Base-by-base conservation (phyloP, 305 asterid species). In the Solanum aculeatissimum region DNA sequence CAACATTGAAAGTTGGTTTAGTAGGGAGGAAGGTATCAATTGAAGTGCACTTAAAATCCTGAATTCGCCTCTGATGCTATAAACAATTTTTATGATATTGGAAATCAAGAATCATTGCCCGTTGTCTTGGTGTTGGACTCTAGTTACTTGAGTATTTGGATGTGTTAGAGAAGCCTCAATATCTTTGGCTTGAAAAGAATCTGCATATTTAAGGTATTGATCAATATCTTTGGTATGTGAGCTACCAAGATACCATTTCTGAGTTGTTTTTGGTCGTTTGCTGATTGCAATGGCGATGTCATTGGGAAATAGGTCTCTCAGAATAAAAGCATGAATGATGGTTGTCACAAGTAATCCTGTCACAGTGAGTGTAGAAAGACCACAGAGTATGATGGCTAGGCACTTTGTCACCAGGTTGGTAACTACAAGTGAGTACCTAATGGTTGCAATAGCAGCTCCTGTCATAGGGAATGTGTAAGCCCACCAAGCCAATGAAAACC, bases 381-480 rank as follows among this genome's bases (percentile, higher is more conserved):
- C 7, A 43, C 95, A 93, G 0, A 95, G 95, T 32, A 70, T 6
- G 29, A 92, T 85, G 0, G 94, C 66, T 80, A 93, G 40, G 35
- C 55, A 70, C 84, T 90, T 92, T 54, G 98, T 91, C 25, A 81
- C 80, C 2, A 79, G 2, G 74, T 84, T 89, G n/a, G 88, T 79
- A 23, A 93, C 95, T 47, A 84, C 90, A 12, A 79, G 55, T 42
- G 98, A 72, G 92, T 95, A 94, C 57, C 86, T 89, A 72, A 94
- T 89, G 19, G 98, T 94, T 5, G 97, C 97, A n/a, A 91, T 88
- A 49, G 95, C 97, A 0, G 97, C 97, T 16, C 93, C 97, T 0
- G 98, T 94, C 98, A 94, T 93, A 7, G 98, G 98, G 84, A 95
- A 93, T 1, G 98, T 95, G 88, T 95, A 95, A 2, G 98, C 98